Conservation (phyloP, 371 early-diverging fungal species). For the Smittium culicis region DNA sequence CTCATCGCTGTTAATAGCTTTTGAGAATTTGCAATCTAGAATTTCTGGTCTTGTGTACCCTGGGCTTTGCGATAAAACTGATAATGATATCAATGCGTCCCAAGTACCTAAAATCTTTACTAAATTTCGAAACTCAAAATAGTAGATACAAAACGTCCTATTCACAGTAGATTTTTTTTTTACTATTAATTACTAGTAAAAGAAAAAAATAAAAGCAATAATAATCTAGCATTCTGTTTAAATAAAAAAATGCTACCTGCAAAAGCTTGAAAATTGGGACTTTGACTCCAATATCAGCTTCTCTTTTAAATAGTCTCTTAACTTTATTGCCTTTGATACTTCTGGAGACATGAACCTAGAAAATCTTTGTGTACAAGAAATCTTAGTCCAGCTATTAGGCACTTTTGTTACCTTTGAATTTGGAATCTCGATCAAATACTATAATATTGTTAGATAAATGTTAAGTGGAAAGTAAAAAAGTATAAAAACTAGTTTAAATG, state of each 20-base stretch:
- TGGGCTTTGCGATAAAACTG: constrained; percentile 42
- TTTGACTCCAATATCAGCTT: constrained; percentile 8
- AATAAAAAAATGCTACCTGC: not conserved
- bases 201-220: not conserved
- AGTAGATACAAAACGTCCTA: constrained; percentile 36
- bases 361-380: constrained; percentile 63
- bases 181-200: not conserved
- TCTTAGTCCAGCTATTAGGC: constrained; percentile 59
- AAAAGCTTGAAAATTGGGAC: not conserved
- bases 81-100: constrained; percentile 63
- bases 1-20: constrained; percentile 25
- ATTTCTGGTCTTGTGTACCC: constrained; percentile 60
- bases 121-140: constrained; percentile 47
- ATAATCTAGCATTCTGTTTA: not conserved
- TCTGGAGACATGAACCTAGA: constrained; percentile 69
- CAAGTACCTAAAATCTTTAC: constrained; percentile 45
- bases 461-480: constrained; percentile 11
- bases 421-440: constrained; percentile 48
- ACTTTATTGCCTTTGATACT: constrained; percentile 43
- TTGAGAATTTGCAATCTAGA: constrained; percentile 16
- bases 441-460: not conserved
- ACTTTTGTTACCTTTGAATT: constrained; percentile 36
- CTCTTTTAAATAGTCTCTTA: constrained; percentile 53
- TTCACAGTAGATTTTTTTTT: not conserved
- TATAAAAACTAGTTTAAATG: not conserved